A percentile compares a stretch with the other conserved stretches of the same genome.
These are phyloP conservation scores for Neonectria ditissima DNA, from an alignment of 2,329 filamentous ascomycete genomes.

Conservation along the genomic window DNA sequence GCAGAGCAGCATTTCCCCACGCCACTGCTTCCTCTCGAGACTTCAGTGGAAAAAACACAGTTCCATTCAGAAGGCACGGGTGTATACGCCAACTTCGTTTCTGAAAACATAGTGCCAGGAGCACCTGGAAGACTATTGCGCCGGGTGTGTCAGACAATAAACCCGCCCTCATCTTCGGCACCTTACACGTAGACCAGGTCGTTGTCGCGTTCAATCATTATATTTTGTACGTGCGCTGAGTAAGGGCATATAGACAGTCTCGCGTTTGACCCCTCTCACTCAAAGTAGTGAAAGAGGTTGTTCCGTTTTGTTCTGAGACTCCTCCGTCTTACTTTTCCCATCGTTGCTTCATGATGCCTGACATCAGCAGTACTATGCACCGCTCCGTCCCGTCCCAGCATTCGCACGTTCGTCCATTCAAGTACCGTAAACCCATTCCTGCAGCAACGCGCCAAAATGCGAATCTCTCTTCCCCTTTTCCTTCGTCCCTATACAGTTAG, in stretches of 20 bases:
- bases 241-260: constrained; percentile 16
- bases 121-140: background rate
- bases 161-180: background rate
- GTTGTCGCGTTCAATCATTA: background rate
- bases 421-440: constrained; percentile 1
- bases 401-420: background rate
- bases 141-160: no score
- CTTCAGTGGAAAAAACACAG: no score
- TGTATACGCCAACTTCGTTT: background rate
- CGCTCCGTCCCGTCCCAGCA: background rate
- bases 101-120: background rate
- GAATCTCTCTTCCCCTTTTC: background rate
- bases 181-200: background rate
- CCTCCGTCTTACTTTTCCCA: constrained; percentile 9
- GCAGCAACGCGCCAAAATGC: background rate
- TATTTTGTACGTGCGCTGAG: constrained; percentile 1
- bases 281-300: constrained; percentile 4
- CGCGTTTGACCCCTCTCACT: constrained; percentile 10
- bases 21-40: no score
- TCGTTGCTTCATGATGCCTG: constrained; percentile 1
- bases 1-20: background rate
- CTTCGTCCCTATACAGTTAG: background rate
- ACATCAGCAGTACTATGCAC: background rate
- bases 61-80: background rate
- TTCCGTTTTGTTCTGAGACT: constrained; percentile 7